phyloP scores from a whole-genome alignment of 768 basidiomycete species.

The Infundibulicybe gibba region DNA sequence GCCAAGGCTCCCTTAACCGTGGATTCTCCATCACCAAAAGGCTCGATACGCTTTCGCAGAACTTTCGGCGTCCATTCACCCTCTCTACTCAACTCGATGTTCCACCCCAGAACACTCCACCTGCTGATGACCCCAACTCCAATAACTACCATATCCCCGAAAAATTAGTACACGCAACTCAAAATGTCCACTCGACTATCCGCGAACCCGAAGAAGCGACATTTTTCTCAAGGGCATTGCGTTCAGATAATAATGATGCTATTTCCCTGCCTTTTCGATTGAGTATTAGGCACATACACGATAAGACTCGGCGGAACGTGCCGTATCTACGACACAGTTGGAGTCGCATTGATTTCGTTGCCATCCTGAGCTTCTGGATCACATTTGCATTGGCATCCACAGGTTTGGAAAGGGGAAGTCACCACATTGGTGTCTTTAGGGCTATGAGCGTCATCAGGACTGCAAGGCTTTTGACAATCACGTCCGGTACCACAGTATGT shows the following conservation, averaged over 20 bases:
- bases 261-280: conserved; percentile 62
- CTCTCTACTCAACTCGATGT: conserved; percentile 29
- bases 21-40: conserved; percentile 43
- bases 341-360: conserved; percentile 86
- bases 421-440: conserved; percentile 85
- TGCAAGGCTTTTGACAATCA: conserved; percentile 79
- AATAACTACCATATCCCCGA: conserved; percentile 22
- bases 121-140: too few species aligned
- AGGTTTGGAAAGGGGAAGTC: conserved; percentile 60
- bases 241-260: conserved; percentile 38
- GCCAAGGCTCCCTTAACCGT: conserved; percentile 37
- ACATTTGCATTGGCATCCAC: conserved; percentile 66
- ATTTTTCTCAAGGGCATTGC: conserved; percentile 46
- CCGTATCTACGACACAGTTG: conserved; percentile 93
- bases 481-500: conserved; percentile 86
- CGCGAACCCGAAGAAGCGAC: conserved; percentile 45
- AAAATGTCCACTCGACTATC: conserved; percentile 32
- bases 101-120: conserved; percentile 10
- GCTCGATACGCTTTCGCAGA: conserved; percentile 39
- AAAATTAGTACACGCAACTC: conserved; percentile 26
- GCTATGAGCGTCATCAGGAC: conserved; percentile 85
- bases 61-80: conserved; percentile 52
- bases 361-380: conserved; percentile 86
- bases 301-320: conserved; percentile 61
- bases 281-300: conserved; percentile 49